Conservation (phyloP, 495 filamentous ascomycete genomes). For the Podospora pseudopauciseta region DNA sequence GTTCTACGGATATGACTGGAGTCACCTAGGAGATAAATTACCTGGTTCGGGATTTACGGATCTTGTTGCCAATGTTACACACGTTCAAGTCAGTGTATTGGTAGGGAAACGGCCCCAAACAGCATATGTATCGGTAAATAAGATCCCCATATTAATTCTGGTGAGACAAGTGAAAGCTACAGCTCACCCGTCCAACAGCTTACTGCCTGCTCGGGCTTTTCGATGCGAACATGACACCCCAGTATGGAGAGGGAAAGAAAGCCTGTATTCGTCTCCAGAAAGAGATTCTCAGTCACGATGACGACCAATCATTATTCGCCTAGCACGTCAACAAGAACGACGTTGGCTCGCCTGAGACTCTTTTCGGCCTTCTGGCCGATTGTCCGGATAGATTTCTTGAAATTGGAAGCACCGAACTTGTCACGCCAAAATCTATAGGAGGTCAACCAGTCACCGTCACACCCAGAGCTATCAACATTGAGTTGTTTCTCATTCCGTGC, state of each 20-base stretch:
- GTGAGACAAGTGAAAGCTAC: background rate
- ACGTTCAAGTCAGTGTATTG: background rate
- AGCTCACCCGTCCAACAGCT: background rate
- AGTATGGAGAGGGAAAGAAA: background rate
- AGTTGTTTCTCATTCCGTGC: too few species aligned
- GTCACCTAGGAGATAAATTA: background rate
- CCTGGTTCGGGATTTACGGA: background rate
- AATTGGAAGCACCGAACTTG: background rate
- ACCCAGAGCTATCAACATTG: background rate
- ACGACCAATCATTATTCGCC: background rate
- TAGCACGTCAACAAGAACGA: background rate
- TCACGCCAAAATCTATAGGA: background rate
- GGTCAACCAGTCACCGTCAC: background rate
- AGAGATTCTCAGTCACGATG: background rate
- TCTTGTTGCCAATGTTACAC: background rate
- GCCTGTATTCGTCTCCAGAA: background rate
- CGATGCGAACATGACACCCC: background rate
- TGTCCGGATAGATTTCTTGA: background rate
- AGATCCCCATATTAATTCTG: too few species aligned
- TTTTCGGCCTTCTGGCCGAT: background rate
- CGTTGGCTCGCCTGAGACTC: background rate
- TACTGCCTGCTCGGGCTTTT: background rate
- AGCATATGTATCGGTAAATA: background rate
- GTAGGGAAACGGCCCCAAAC: background rate
- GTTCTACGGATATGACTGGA: background rate